A percentile compares a stretch with the other conserved stretches of the same genome.
These are phyloP conservation scores for Suillus hirtellus DNA, from an alignment of 768 basidiomycete species.

Conservation along the genomic window DNA sequence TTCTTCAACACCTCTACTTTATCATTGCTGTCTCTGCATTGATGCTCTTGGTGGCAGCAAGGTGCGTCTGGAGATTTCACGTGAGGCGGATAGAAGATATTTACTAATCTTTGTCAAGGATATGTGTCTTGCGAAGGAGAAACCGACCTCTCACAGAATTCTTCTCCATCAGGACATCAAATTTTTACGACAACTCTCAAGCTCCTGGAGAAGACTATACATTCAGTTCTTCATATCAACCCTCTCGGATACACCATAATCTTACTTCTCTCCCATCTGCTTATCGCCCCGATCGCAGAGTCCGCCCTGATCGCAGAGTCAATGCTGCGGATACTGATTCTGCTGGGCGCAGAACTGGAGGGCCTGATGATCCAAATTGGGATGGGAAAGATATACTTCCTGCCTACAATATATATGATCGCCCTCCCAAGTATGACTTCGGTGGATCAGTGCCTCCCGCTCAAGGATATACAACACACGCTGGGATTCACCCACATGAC, in stretches of 20 bases:
- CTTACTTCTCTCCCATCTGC: constrained; percentile 24
- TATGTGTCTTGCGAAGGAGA: constrained; percentile 26
- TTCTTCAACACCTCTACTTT: constrained; percentile 26
- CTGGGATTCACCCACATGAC: background rate
- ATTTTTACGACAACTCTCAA: constrained; percentile 11
- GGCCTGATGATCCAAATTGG: constrained; percentile 32
- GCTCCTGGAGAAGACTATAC: constrained; percentile 1
- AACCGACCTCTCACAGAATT: constrained; percentile 22
- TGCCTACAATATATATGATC: constrained; percentile 45
- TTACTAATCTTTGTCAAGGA: constrained; percentile 12
- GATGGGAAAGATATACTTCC: constrained; percentile 49
- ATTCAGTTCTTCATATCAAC: constrained; percentile 17
- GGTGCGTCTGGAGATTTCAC: constrained; percentile 16
- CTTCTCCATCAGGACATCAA: constrained; percentile 14
- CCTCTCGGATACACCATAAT: constrained; percentile 16
- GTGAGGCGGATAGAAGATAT: background rate
- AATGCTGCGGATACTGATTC: constrained; percentile 41
- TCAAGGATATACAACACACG: background rate
- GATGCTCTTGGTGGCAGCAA: constrained; percentile 20
- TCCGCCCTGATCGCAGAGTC: constrained; percentile 24
- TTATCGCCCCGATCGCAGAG: constrained; percentile 23
- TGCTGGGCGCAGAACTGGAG: constrained; percentile 38
- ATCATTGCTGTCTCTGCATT: constrained; percentile 18
- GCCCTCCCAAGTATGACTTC: constrained; percentile 48
- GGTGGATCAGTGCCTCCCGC: background rate